Evolutionary conservation across 169 alveolate genomes (phyloP).

Genomic region (Plasmodium billcollinsi): DNA sequence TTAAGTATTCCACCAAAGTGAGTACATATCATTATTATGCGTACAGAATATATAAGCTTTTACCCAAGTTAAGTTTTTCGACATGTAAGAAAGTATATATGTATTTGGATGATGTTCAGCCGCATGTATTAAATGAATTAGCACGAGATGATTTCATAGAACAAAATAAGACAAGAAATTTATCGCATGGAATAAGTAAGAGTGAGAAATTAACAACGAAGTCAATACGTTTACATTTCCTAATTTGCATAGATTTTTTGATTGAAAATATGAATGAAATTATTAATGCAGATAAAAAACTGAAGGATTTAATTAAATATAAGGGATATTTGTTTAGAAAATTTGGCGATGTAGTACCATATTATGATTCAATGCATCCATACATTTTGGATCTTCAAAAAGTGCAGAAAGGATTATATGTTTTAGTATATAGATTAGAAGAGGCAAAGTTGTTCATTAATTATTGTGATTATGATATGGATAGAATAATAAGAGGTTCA

Average conservation of each 20-base stretch:
- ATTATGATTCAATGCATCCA: constrained; percentile 5
- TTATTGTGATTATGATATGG: constrained; percentile 23
- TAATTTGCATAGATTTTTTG: too few species aligned
- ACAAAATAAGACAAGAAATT: neutral
- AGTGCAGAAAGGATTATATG: neutral
- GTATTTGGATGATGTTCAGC: neutral
- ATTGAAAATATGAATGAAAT: neutral
- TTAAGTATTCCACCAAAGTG: neutral
- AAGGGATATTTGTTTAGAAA: neutral
- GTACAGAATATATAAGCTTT: neutral
- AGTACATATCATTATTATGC: constrained; percentile 17
- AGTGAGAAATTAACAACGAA: neutral
- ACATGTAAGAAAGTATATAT: constrained; percentile 11
- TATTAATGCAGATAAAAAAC: neutral
- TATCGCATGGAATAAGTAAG: neutral
- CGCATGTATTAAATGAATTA: constrained; percentile 1
- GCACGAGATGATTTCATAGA: constrained; percentile 1
- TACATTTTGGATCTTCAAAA: neutral
- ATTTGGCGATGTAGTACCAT: neutral
- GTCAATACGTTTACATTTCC: neutral
- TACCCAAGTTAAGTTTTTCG: constrained; percentile 6
- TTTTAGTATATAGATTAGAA: neutral
- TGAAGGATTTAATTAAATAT: neutral
- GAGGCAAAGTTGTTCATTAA: neutral
- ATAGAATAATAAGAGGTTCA: constrained; percentile 5